Base-by-base conservation (phyloP, 495 filamentous ascomycete genomes). In the Penicillium angulare region DNA sequence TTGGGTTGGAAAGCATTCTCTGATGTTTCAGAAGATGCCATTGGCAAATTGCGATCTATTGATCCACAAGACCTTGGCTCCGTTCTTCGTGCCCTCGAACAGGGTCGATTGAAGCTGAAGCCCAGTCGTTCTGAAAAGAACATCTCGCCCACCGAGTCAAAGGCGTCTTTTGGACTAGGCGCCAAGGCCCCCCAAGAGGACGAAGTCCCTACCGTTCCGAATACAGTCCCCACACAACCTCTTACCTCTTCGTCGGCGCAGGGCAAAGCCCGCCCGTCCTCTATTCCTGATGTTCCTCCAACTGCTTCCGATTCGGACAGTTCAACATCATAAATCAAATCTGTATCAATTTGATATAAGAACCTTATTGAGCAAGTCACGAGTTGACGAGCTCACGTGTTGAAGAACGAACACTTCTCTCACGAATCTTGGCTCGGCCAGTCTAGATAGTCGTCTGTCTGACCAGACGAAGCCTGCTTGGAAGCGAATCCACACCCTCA, bases 1-100 rank as follows among this genome's bases (percentile, higher is more conserved):
- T 55, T 74, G 7, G 69, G 67, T 18, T 74, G 71, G 71, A 69
- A 72, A 44, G 62, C 65, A 12, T 63, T 64, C 21, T 66, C 67
- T 12, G 71, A 74, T 43, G 55, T 64, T 7, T 74, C 71, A 17
- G 71, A 74, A 10, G 66, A 69, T 35, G 58, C 65, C 0, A 69
- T 67, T 57, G 63, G 59, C 52, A 74, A 71, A 35, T 59, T 74
- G 22, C 66, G 62, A n/a, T 67, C 69, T 0, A 60, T 74, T 21
- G 64, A 68, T 27, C 69, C 69, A 1, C 59, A 67, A n/a, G 71
- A 74, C 38, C 60, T 74, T 36, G 57, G 60, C 13, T 57, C 57
- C 3, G 50, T 74, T 4, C 56, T 74, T 9, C 71, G 68, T 18
- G 67, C 67, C 10, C 41, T 74, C 20, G 71, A 74, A 39, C 62